Conservation (phyloP, 2,329 filamentous ascomycete species). For the Endothia cerciana region DNA sequence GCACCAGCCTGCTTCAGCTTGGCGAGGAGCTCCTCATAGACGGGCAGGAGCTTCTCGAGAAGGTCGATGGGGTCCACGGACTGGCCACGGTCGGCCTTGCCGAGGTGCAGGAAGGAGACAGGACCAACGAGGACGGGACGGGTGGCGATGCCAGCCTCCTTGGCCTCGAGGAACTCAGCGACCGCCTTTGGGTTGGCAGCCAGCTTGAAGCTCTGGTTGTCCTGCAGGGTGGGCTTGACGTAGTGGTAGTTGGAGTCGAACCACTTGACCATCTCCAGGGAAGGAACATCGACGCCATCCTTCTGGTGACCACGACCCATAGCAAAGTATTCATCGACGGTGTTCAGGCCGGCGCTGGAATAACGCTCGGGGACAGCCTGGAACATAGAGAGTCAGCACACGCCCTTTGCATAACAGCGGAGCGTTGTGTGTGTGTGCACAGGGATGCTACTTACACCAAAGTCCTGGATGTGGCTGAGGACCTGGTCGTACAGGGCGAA, state of each 20-base stretch:
- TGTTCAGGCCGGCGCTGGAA: conserved; percentile 83
- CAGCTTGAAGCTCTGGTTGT: conserved; percentile 96
- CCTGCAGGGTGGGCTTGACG: conserved; percentile 97
- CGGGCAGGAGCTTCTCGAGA: conserved; percentile 87
- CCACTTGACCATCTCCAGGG: conserved; percentile 99
- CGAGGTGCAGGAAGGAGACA: conserved; percentile 95
- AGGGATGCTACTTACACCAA: conserved; percentile 68
- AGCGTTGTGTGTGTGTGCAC: neutral
- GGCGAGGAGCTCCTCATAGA: conserved; percentile 90
- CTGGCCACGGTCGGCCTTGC: conserved; percentile 97
- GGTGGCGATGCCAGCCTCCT: conserved; percentile 91
- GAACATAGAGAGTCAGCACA: conserved; percentile 28
- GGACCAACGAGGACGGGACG: conserved; percentile 94
- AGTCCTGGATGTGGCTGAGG: conserved; percentile 96
- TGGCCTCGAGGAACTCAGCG: conserved; percentile 92
- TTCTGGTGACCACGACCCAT: conserved; percentile 99
- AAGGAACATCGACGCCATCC: conserved; percentile 88
- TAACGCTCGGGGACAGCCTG: conserved; percentile 93
- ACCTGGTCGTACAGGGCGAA: conserved; percentile 99
- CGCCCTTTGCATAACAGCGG: too few relatives aligned
- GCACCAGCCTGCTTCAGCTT: conserved; percentile 96
- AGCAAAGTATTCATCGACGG: conserved; percentile 97
- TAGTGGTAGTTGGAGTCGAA: conserved; percentile 99
- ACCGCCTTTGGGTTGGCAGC: conserved; percentile 88
- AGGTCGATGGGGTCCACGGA: conserved; percentile 91